Evolutionary conservation across 768 basidiomycete species (phyloP).

Genomic region (Mycena capillaripes): DNA sequence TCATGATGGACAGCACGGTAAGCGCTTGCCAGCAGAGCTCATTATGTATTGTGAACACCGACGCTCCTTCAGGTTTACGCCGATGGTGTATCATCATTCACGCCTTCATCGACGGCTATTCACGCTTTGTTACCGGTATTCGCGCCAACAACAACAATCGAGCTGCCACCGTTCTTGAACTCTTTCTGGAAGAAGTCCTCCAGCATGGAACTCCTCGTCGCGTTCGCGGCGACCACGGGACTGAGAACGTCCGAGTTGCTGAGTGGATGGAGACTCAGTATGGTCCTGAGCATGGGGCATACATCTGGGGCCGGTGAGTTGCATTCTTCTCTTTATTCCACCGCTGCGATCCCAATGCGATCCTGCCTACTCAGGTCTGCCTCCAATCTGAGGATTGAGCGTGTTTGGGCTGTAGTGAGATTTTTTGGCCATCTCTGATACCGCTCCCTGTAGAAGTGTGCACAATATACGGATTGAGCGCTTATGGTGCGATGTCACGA

Average conservation of each 20-base stretch:
- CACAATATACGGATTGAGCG: slow-evolving; percentile 50
- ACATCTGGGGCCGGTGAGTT: slow-evolving; percentile 54
- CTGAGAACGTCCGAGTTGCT: slow-evolving; percentile 50
- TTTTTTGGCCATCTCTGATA: too few species aligned
- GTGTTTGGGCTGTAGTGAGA: background rate
- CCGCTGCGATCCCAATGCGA: too few species aligned
- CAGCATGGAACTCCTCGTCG: slow-evolving; percentile 7
- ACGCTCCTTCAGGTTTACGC: slow-evolving; percentile 42
- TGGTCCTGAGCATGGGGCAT: slow-evolving; percentile 46
- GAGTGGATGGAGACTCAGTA: slow-evolving; percentile 42
- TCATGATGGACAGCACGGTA: slow-evolving; percentile 42
- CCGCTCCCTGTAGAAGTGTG: slow-evolving; percentile 30
- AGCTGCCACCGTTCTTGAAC: slow-evolving; percentile 8
- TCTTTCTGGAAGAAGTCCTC: slow-evolving; percentile 2
- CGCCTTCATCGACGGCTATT: slow-evolving; percentile 48
- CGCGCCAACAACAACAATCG: slow-evolving; percentile 17
- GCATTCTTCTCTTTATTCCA: background rate
- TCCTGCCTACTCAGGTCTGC: too few species aligned
- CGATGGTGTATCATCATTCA: slow-evolving; percentile 49
- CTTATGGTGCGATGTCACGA: slow-evolving; percentile 53
- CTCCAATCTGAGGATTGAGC: background rate
- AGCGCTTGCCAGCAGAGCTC: slow-evolving; percentile 4
- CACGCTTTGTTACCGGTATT: slow-evolving; percentile 27
- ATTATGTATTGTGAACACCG: background rate
- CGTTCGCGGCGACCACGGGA: slow-evolving; percentile 26